phyloP scores from a whole-genome alignment of 2,329 filamentous ascomycete genomes.

The Myriosclerotinia curreyana region DNA sequence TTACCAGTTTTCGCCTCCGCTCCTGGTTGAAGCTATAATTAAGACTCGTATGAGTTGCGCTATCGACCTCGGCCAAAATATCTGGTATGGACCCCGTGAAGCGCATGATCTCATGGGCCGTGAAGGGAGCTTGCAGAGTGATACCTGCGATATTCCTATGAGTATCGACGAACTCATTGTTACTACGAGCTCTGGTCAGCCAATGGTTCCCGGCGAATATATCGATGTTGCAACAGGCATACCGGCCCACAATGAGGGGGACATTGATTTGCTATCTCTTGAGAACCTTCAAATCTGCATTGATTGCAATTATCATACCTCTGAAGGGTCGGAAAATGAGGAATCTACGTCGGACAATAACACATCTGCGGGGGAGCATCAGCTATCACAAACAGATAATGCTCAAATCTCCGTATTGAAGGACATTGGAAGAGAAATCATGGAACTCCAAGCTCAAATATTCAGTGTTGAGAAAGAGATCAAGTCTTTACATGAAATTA shows the following conservation, averaged over 20 bases:
- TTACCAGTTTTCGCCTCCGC: not conserved
- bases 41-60: not conserved
- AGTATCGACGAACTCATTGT: not conserved
- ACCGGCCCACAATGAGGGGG: not conserved
- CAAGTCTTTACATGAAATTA: no score
- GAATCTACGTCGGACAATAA: not conserved
- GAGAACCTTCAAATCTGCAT: not conserved
- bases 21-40: not conserved
- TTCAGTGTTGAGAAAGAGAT: no score
- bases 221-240: not conserved
- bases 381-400: no score
- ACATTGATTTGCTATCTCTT: not conserved
- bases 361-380: not conserved
- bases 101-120: not conserved
- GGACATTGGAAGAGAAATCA: no score
- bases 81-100: not conserved
- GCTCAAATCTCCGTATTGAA: no score
- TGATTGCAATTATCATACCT: not conserved
- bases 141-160: not conserved
- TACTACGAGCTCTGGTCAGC: not conserved
- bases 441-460: no score
- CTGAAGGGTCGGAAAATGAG: not conserved
- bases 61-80: not conserved
- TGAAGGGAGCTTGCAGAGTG: not conserved
- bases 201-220: not conserved